phyloP scores from a whole-genome alignment of 2,329 filamentous ascomycete genomes.

The Paecilomyces niveus region DNA sequence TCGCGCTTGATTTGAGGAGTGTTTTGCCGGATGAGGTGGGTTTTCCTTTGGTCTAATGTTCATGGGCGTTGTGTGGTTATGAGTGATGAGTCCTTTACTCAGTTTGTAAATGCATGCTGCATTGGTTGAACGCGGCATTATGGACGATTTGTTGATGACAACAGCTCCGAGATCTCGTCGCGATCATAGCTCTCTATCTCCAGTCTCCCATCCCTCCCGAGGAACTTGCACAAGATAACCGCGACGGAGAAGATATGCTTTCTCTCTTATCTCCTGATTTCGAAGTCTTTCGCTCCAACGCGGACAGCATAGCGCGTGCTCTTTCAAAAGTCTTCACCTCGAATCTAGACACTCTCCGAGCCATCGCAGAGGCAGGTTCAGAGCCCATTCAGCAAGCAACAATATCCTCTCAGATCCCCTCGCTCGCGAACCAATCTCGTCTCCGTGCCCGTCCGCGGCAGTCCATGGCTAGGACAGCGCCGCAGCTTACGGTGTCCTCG shows the following conservation, averaged over 20 bases:
- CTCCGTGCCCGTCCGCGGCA: slow-evolving; percentile 6
- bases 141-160: not conserved
- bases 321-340: slow-evolving; percentile 20
- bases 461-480: slow-evolving; percentile 3
- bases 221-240: slow-evolving; percentile 12
- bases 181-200: slow-evolving; percentile 31
- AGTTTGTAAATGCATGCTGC: too few relatives aligned
- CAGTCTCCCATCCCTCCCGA: slow-evolving; percentile 19
- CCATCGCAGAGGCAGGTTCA: slow-evolving; percentile 14
- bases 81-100: too few relatives aligned
- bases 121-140: too few relatives aligned
- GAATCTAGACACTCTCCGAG: slow-evolving; percentile 19
- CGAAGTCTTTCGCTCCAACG: slow-evolving; percentile 24
- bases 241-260: slow-evolving; percentile 14
- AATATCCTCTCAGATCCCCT: slow-evolving; percentile 7
- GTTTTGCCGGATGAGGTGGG: slow-evolving; percentile 28
- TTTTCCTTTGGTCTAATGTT: not conserved
- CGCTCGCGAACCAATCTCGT: slow-evolving; percentile 8
- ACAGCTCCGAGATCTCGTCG: slow-evolving; percentile 28
- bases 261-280: slow-evolving; percentile 29
- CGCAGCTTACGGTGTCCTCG: slow-evolving; percentile 12
- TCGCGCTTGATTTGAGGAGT: slow-evolving; percentile 26
- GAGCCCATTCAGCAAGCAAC: slow-evolving; percentile 1
- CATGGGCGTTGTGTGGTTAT: not conserved
- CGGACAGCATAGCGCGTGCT: slow-evolving; percentile 16